Percentiles rank a stretch among this genome's conserved stretches.
These are phyloP conservation scores for Penicillium lividum DNA, from an alignment of 495 filamentous ascomycete species.

Conservation along the genomic window DNA sequence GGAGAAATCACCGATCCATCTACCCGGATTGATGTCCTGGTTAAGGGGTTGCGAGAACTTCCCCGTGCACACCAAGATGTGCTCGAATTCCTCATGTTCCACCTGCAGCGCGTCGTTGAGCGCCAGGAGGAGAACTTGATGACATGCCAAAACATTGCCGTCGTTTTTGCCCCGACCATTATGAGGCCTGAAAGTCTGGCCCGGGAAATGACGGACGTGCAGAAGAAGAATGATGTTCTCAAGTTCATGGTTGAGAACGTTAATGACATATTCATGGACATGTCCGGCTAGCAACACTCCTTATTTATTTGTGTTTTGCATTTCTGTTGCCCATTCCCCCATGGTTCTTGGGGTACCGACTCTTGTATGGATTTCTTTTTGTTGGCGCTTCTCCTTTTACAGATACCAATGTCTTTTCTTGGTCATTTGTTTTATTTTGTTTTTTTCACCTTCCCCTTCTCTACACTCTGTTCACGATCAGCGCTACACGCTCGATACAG, in stretches of 20 bases:
- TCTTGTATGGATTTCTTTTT: constrained; percentile 16
- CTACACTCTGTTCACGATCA: constrained; percentile 26
- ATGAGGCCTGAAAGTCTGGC: constrained; percentile 87
- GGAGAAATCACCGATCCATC: constrained; percentile 37
- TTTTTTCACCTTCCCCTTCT: background rate
- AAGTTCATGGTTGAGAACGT: constrained; percentile 89
- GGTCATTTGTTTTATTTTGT: constrained; percentile 14
- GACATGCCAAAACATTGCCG: constrained; percentile 91
- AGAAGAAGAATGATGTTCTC: constrained; percentile 84
- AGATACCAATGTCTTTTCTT: constrained; percentile 23
- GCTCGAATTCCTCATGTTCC: constrained; percentile 92
- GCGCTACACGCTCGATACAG: constrained; percentile 29
- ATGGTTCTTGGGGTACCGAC: constrained; percentile 1
- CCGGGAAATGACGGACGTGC: constrained; percentile 94
- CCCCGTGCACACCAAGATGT: constrained; percentile 82
- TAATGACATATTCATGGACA: constrained; percentile 68
- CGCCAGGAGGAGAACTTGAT: constrained; percentile 85
- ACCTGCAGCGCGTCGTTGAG: constrained; percentile 83
- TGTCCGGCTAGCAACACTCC: constrained; percentile 26
- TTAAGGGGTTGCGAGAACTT: constrained; percentile 70
- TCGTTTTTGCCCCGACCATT: constrained; percentile 97
- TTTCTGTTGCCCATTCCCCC: constrained; percentile 34
- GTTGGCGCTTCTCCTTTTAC: constrained; percentile 17
- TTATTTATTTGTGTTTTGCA: constrained; percentile 5
- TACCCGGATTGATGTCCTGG: constrained; percentile 64